Conservation (phyloP, 352 stramenopile genomes). For the Phytophthora kernoviae region DNA sequence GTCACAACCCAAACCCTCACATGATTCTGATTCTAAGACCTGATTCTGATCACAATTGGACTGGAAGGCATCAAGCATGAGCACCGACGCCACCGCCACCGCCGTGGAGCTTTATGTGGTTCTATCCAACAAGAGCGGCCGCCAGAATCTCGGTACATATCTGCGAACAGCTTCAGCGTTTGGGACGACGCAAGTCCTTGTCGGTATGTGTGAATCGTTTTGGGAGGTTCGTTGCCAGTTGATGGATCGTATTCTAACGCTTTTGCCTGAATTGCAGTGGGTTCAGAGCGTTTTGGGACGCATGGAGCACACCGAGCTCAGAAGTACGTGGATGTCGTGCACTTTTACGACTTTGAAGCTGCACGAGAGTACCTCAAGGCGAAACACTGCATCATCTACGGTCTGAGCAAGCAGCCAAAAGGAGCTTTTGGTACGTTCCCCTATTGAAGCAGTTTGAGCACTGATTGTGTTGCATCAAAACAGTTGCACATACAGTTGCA, state of each 20-base stretch:
- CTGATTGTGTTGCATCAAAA: too few species aligned
- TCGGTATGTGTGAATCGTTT: slow-evolving; percentile 45
- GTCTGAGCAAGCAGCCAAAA: slow-evolving; percentile 36
- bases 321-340: slow-evolving; percentile 80
- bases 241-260: neutral
- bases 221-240: neutral
- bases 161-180: slow-evolving; percentile 79
- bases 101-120: slow-evolving; percentile 71
- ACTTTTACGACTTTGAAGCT: slow-evolving; percentile 74
- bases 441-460: neutral
- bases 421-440: slow-evolving; percentile 36
- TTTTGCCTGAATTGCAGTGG: slow-evolving; percentile 40
- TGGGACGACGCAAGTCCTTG: slow-evolving; percentile 69
- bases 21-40: slow-evolving; percentile 21
- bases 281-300: slow-evolving; percentile 77
- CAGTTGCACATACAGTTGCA: too few species aligned
- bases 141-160: slow-evolving; percentile 82
- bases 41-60: neutral
- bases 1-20: slow-evolving; percentile 37
- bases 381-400: slow-evolving; percentile 65
- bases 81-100: slow-evolving; percentile 12
- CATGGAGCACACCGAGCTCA: slow-evolving; percentile 78
- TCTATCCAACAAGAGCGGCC: slow-evolving; percentile 71
- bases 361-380: slow-evolving; percentile 58
- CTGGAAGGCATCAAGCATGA: slow-evolving; percentile 20